These are phyloP conservation scores for Wallacemonas rigidus DNA, from an alignment of 208 protist genomes.

Conservation along the genomic window DNA sequence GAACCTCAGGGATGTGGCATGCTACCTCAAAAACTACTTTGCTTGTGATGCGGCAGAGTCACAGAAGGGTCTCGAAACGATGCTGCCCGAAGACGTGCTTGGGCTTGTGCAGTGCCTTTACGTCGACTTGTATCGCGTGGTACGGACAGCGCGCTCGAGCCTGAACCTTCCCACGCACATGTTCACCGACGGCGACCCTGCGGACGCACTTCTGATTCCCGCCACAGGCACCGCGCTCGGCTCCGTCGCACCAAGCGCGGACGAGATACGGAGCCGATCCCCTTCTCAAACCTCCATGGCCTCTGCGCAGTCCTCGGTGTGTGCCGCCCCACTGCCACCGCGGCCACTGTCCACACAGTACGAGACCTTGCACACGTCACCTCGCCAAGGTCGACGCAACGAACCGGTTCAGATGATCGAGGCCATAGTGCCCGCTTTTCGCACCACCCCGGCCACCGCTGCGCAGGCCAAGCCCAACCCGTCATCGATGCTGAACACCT, in stretches of 20 bases:
- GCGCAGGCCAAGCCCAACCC: neutral
- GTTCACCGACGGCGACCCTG: slow-evolving; percentile 57
- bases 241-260: slow-evolving; percentile 11
- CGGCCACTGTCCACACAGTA: slow-evolving; percentile 1
- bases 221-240: slow-evolving; percentile 2
- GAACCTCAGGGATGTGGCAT: slow-evolving; percentile 50
- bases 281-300: neutral
- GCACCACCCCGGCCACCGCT: neutral
- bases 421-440: slow-evolving; percentile 1
- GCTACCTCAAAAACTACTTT: slow-evolving; percentile 78
- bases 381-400: neutral
- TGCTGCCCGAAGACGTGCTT: slow-evolving; percentile 67
- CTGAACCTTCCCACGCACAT: slow-evolving; percentile 42
- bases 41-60: slow-evolving; percentile 54
- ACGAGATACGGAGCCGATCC: neutral
- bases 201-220: slow-evolving; percentile 23
- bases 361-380: slow-evolving; percentile 5
- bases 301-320: neutral
- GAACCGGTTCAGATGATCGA: slow-evolving; percentile 2
- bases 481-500: neutral
- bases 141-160: slow-evolving; percentile 41
- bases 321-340: neutral
- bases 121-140: slow-evolving; percentile 64
- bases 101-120: slow-evolving; percentile 78
- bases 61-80: slow-evolving; percentile 58